Conservation (phyloP, 495 filamentous ascomycete genomes). For the Trypethelium eluteriae region DNA sequence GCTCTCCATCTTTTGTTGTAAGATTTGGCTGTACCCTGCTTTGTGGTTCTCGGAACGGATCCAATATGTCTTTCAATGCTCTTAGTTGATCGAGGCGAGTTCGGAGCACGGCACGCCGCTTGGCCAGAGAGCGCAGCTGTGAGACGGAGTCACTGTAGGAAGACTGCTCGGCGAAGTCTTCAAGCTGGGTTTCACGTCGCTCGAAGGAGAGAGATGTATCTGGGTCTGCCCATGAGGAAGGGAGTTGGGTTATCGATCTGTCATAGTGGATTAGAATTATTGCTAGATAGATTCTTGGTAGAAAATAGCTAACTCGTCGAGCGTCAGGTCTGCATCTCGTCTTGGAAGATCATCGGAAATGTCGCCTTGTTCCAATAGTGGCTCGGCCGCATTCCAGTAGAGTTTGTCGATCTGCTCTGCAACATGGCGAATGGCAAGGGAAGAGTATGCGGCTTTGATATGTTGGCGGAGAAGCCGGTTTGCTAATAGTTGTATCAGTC, state of each 20-base stretch:
- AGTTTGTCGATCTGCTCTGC: slow-evolving; percentile 73
- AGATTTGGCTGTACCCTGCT: slow-evolving; percentile 68
- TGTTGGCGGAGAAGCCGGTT: slow-evolving; percentile 64
- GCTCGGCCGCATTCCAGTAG: slow-evolving; percentile 51
- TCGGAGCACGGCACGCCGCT: slow-evolving; percentile 45
- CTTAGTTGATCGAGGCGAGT: slow-evolving; percentile 51
- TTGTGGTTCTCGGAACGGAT: slow-evolving; percentile 50
- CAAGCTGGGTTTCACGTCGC: slow-evolving; percentile 8
- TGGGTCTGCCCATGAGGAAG: not conserved
- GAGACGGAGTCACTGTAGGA: slow-evolving; percentile 14
- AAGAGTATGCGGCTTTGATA: slow-evolving; percentile 60
- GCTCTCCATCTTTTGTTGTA: slow-evolving; percentile 62
- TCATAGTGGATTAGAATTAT: not conserved
- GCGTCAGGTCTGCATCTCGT: slow-evolving; percentile 17
- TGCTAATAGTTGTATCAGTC: slow-evolving; percentile 33
- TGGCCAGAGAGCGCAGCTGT: slow-evolving; percentile 44
- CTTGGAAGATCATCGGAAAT: slow-evolving; percentile 24
- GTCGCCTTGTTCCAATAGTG: slow-evolving; percentile 35
- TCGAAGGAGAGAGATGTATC: not conserved
- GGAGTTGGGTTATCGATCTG: slow-evolving; percentile 11
- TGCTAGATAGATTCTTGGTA: not conserved
- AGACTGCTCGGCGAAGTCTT: slow-evolving; percentile 3
- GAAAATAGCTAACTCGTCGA: slow-evolving; percentile 10
- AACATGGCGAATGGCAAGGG: slow-evolving; percentile 68
- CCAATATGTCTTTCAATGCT: slow-evolving; percentile 50